Percentiles rank a stretch among this genome's conserved stretches.
phyloP scores from a whole-genome alignment of 108 stramenopile species.

The Schizochytrium sp. region DNA sequence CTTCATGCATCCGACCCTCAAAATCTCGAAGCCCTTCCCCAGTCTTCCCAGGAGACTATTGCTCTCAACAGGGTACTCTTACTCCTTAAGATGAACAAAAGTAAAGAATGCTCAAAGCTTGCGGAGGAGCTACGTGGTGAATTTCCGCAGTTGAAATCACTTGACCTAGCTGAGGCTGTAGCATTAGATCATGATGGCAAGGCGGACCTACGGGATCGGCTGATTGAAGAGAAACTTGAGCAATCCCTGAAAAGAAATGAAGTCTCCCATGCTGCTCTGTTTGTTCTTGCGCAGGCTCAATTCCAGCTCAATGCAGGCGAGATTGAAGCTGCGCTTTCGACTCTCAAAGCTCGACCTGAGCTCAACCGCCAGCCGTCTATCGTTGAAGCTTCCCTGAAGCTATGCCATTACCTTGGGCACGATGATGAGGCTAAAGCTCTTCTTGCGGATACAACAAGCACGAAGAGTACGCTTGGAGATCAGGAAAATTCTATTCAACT shows the following conservation, averaged over 20 bases:
- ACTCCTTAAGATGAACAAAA: constrained; percentile 36
- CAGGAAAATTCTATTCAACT: not conserved
- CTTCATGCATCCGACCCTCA: not conserved
- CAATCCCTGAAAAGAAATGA: not conserved
- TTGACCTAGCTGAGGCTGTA: constrained; percentile 1
- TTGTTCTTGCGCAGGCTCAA: constrained; percentile 51
- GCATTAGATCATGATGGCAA: constrained; percentile 4
- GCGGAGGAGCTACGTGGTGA: not conserved
- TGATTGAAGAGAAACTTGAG: not conserved
- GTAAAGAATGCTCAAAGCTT: constrained; percentile 30
- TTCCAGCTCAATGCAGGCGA: not conserved
- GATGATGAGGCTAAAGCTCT: not conserved
- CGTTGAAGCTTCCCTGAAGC: not conserved
- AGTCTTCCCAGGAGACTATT: not conserved
- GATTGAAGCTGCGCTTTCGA: not conserved
- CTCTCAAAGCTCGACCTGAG: not conserved
- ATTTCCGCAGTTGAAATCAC: not conserved
- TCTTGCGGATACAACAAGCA: not conserved
- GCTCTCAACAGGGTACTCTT: constrained; percentile 33
- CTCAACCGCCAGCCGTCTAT: not conserved
- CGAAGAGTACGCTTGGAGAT: not conserved
- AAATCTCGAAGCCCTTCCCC: not conserved
- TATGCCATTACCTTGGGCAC: constrained; percentile 3
- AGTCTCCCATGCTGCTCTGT: not conserved
- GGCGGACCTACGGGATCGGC: not conserved